Evolutionary conservation across 1,139 yeast species (phyloP).

Genomic region (Kodamaea plutei): DNA sequence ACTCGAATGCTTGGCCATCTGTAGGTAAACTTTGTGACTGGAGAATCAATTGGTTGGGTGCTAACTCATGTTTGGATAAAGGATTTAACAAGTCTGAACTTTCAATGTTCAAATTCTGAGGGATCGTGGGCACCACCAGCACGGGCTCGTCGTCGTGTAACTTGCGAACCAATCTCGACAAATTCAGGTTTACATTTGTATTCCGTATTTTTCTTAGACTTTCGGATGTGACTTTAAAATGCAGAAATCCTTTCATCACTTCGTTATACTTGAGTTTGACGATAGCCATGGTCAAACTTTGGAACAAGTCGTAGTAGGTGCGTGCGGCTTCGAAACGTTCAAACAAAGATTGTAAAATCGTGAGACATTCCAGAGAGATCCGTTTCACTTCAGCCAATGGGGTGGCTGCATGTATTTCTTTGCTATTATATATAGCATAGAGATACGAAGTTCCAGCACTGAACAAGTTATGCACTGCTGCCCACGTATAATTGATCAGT

Average conservation of each 20-base stretch:
- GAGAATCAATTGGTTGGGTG: constrained; percentile 18
- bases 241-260: constrained; percentile 22
- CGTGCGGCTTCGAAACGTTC: constrained; percentile 78
- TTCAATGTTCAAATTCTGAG: neutral
- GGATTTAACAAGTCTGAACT: constrained; percentile 5
- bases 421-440: constrained; percentile 69
- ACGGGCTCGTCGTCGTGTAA: constrained; percentile 13
- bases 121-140: neutral
- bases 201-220: constrained; percentile 23
- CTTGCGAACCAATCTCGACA: constrained; percentile 35
- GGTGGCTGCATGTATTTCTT: constrained; percentile 45
- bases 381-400: constrained; percentile 51
- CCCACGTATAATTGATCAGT: constrained; percentile 85
- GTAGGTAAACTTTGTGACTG: neutral
- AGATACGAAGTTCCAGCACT: constrained; percentile 86
- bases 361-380: constrained; percentile 54
- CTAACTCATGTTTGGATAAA: constrained; percentile 1
- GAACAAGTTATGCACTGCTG: constrained; percentile 82
- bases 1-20: neutral
- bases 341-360: constrained; percentile 56
- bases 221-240: constrained; percentile 14
- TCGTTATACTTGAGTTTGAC: constrained; percentile 57
- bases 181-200: constrained; percentile 36
- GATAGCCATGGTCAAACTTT: constrained; percentile 68
- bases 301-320: constrained; percentile 68